Percentiles rank a stretch among this genome's conserved stretches.
Evolutionary conservation across 257 asterid genomes (phyloP).

Genomic region (Paraleonurus japonicus): DNA sequence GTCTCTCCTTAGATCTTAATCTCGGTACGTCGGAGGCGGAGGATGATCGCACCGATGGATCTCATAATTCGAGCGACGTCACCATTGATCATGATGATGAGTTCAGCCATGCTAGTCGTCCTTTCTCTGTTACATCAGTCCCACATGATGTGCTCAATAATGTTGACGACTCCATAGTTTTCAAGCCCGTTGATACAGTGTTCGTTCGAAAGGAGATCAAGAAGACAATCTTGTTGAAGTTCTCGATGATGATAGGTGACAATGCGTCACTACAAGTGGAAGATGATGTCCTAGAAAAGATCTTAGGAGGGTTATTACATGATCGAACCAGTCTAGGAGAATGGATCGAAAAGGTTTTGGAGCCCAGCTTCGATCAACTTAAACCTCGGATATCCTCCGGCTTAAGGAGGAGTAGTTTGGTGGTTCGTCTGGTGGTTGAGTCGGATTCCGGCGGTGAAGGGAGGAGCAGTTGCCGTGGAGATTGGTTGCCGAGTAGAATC

Average conservation of each 20-base stretch:
- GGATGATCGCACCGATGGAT: constrained; percentile 63
- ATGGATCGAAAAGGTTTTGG: constrained; percentile 65
- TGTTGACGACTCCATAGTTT: constrained; percentile 50
- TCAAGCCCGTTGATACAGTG: constrained; percentile 48
- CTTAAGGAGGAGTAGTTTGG: constrained; percentile 12
- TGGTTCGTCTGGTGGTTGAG: constrained; percentile 60
- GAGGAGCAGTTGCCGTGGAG: background rate
- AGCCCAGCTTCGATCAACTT: constrained; percentile 57
- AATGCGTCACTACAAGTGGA: constrained; percentile 50
- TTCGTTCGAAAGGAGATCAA: constrained; percentile 55
- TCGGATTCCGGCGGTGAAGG: constrained; percentile 38
- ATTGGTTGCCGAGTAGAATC: background rate
- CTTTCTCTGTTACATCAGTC: constrained; percentile 49
- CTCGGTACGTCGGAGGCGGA: constrained; percentile 40
- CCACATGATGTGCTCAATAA: constrained; percentile 52
- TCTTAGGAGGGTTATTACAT: constrained; percentile 74
- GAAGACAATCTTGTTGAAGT: constrained; percentile 51
- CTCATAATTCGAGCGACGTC: constrained; percentile 73
- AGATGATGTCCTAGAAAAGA: constrained; percentile 62
- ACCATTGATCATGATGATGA: constrained; percentile 78
- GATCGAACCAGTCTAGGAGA: constrained; percentile 54
- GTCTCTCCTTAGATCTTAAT: constrained; percentile 73
- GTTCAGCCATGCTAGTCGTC: constrained; percentile 36
- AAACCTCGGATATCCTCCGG: constrained; percentile 35
- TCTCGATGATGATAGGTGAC: constrained; percentile 47